phyloP scores from a whole-genome alignment of 441 rosid genomes.

The Macaranga tanarius region DNA sequence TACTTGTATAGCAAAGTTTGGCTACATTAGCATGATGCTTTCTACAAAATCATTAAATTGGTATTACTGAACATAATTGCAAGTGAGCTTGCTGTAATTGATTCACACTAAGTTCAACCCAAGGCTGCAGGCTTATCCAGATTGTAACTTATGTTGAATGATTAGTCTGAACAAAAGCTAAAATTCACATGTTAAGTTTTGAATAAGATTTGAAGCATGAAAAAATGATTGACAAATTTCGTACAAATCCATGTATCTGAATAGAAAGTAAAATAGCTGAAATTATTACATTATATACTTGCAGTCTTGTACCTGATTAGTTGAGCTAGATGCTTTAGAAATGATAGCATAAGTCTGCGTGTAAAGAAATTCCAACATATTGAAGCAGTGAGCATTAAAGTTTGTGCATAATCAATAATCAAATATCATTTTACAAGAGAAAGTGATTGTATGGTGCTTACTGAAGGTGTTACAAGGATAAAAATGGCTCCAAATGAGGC shows the following conservation, averaged over 20 bases:
- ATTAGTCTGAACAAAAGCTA: no score
- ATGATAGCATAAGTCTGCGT: conserved; percentile 56
- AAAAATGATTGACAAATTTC: not conserved
- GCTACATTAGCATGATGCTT: no score
- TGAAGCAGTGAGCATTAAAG: not conserved
- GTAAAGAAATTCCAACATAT: not conserved
- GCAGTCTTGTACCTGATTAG: conserved; percentile 39
- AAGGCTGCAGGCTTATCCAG: not conserved
- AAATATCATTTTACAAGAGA: not conserved
- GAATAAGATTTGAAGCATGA: not conserved
- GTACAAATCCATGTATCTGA: not conserved
- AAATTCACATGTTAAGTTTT: not conserved
- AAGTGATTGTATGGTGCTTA: conserved; percentile 20
- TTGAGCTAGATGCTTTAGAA: conserved; percentile 51
- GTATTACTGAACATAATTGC: not conserved
- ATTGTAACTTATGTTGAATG: not conserved
- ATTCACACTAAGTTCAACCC: not conserved
- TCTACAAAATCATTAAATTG: no score
- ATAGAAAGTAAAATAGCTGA: no score
- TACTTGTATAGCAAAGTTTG: no score
- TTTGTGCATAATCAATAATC: not conserved
- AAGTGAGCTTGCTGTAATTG: not conserved
- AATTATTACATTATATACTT: not conserved
- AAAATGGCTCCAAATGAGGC: conserved; percentile 58
- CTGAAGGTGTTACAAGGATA: conserved; percentile 50